These are phyloP conservation scores for Trichoderma erinaceum DNA, from an alignment of 495 filamentous ascomycete genomes.

Conservation along the genomic window DNA sequence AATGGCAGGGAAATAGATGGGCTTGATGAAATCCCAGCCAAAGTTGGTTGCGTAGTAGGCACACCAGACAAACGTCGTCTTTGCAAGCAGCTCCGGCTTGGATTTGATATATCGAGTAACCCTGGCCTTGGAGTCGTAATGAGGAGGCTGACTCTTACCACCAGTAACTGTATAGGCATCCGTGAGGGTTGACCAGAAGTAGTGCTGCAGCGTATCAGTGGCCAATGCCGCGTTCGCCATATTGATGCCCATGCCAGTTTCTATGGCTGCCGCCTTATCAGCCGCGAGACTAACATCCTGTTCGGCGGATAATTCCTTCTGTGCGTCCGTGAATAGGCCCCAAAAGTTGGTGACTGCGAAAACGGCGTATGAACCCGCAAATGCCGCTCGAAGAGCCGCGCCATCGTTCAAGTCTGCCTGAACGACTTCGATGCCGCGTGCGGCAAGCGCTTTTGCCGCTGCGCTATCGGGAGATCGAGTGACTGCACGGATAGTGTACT, in stretches of 20 bases:
- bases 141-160: conserved; percentile 33
- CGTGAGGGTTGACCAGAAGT: conserved; percentile 35
- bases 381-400: conserved; percentile 33
- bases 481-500: conserved; percentile 35
- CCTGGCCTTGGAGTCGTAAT: conserved; percentile 37
- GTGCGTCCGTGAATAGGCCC: conserved; percentile 34
- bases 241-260: conserved; percentile 30
- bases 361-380: conserved; percentile 40
- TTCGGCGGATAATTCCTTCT: conserved; percentile 17
- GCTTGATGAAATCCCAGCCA: background rate
- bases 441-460: conserved; percentile 31
- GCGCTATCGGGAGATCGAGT: conserved; percentile 40
- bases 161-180: conserved; percentile 28
- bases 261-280: conserved; percentile 48
- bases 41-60: background rate
- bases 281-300: conserved; percentile 43
- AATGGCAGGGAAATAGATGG: background rate
- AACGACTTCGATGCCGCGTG: conserved; percentile 39
- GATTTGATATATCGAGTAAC: conserved; percentile 35
- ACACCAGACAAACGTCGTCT: background rate
- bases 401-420: conserved; percentile 37
- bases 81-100: background rate
- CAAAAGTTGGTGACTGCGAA: conserved; percentile 50
- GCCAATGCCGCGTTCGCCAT: background rate
- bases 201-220: conserved; percentile 36